Percentiles rank a stretch among this genome's conserved stretches.
These are phyloP conservation scores for Podila minutissima DNA, from an alignment of 192 early-diverging fungal genomes.

Conservation along the genomic window DNA sequence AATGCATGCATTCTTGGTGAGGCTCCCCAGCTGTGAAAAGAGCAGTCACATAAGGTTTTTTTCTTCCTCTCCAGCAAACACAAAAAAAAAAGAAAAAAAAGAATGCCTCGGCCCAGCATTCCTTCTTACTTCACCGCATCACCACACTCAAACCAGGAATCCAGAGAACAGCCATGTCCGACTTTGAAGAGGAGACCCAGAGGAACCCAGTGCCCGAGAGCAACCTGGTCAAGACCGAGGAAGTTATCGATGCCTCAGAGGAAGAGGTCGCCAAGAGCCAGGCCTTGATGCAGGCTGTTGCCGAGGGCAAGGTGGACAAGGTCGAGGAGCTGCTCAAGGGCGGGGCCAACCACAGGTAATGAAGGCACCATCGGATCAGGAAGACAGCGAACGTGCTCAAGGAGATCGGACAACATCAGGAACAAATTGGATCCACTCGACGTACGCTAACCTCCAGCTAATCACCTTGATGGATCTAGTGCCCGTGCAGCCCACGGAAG, in stretches of 20 bases:
- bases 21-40: too few species aligned
- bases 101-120: too few species aligned
- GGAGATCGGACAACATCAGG: neutral
- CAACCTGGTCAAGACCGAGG: slow-evolving; percentile 44
- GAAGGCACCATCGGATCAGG: neutral
- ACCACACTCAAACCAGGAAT: neutral
- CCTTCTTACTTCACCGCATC: neutral
- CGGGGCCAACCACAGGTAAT: slow-evolving; percentile 47
- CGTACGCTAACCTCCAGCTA: neutral
- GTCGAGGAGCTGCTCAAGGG: slow-evolving; percentile 37
- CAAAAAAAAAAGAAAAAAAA: too few species aligned
- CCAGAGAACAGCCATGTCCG: neutral
- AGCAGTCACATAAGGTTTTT: too few species aligned
- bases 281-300: slow-evolving; percentile 45
- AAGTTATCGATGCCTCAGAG: slow-evolving; percentile 32
- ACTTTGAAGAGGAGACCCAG: slow-evolving; percentile 21
- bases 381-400: neutral
- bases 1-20: too few species aligned
- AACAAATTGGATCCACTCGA: neutral
- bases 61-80: too few species aligned
- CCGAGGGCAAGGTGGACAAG: slow-evolving; percentile 31
- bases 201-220: slow-evolving; percentile 43
- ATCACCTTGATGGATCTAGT: neutral
- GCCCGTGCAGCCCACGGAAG: slow-evolving; percentile 40
- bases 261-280: slow-evolving; percentile 48